Evolutionary conservation across 148 eudicot species (phyloP), one percentile per base, ranked within the genome.

Genomic region (Spergularia marina): DNA sequence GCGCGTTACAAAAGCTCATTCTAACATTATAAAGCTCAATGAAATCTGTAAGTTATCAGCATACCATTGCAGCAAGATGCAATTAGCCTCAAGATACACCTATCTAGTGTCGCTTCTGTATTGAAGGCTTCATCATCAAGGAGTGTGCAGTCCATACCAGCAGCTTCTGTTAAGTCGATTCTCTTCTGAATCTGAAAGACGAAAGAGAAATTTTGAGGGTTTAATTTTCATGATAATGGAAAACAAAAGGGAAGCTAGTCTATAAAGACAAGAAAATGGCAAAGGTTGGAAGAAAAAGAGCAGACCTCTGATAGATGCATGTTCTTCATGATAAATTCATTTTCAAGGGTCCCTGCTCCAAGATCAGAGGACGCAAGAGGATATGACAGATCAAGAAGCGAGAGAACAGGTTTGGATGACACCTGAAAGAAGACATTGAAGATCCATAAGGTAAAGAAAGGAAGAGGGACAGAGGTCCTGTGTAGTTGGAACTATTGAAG

Each of bases 331-430:
- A 96, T 87, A 83, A 91, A 96, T 80, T 96, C 99, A 59, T 96
- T 96, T 86, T 96, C 99, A 55, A 96, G 93, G 80, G 74, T 75
- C 47, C 87, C 98, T 18, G 97, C 90, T 83, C 95, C 99, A 41
- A 96, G 88, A 82, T 96, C 99, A 82, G 99, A 96, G 59, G 91
- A 82, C 59, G 98, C 87, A 77, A 96, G 93, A 74, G 99, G 99
- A 74, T 87, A 74, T 60, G 97, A 92, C 70, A 92, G 84, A 80
- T 96, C 91, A n/a, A 89, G 80, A 74, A 96, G 87, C 25, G 91
- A 87, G 71, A 96, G 94, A 74, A 96, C 82, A 70, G 98, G 98
- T 79, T 91, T 96, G 65, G 98, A 87, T 74, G 85, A 80, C 76
- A 90, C 92, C 99, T 96, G 87, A 60, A 86, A 61, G 65, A 60